phyloP scores from a whole-genome alignment of 2,329 filamentous ascomycete species.

The Cryphonectria japonica region DNA sequence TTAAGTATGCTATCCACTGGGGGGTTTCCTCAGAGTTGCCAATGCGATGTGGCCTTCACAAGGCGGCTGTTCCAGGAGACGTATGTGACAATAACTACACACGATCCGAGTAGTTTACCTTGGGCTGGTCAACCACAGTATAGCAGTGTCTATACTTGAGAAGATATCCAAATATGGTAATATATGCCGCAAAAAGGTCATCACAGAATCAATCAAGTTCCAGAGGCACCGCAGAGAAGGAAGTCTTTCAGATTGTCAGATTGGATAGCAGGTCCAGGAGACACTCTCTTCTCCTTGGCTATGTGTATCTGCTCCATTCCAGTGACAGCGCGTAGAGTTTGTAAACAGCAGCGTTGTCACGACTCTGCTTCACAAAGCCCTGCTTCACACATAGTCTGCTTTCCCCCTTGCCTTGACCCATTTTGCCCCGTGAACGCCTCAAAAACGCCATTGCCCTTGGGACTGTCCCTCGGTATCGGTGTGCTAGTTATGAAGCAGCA shows the following conservation, averaged over 20 bases:
- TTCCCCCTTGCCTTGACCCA: constrained; percentile 3
- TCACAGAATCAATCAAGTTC: not conserved
- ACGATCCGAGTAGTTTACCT: not conserved
- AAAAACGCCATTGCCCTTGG: constrained; percentile 24
- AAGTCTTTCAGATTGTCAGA: not conserved
- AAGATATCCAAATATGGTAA: not conserved
- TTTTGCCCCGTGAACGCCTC: constrained; percentile 23
- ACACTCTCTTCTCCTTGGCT: not conserved
- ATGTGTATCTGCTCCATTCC: not conserved
- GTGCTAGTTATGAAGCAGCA: constrained; percentile 2
- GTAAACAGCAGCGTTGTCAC: not conserved
- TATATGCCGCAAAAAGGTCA: not conserved
- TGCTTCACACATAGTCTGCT: constrained; percentile 8
- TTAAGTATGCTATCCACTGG: too few species aligned
- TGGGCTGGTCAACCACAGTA: not conserved
- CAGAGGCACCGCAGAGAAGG: not conserved
- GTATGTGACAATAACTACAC: not conserved
- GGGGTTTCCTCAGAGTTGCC: not conserved
- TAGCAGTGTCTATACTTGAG: not conserved
- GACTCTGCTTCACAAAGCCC: not conserved
- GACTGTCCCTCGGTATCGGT: constrained; percentile 23
- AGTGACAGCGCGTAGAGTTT: too few species aligned
- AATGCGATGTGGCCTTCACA: not conserved
- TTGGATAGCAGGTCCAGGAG: too few species aligned
- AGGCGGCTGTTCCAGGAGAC: not conserved